Base-by-base conservation (phyloP, 2,329 filamentous ascomycete genomes). In the Claviceps maximensis region DNA sequence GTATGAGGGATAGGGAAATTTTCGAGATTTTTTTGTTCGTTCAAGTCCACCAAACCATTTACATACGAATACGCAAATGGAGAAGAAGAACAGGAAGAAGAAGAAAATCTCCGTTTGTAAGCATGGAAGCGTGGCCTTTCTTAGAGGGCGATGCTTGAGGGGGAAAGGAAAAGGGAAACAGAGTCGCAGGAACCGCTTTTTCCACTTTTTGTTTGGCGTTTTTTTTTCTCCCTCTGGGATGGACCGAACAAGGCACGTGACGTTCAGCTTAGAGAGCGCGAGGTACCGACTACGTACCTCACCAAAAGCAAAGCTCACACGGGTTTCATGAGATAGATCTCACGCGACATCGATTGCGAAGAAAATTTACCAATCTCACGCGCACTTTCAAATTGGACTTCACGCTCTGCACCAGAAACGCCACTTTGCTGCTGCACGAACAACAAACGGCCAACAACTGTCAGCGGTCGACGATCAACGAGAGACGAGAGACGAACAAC, bases 111-210 rank as follows among this genome's bases (percentile, higher is more conserved):
- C 58, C 23, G 58, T 58, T 55, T 56, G 58, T 47, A 49, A 58
- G 58, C 58, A 59, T 59, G 58, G 58, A 59, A 59, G 58, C 58
- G 58, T 54, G 55, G 58, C 58, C 50, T 59, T 59, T 58, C 55
- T 49, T 48, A 55, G 58, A 59, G 58, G 55, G 51, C 55, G 58
- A 50, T 59, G 58, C 58, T 59, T 59, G 51, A 29, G 51, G 46
- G 33, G 54, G 27, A 13, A 47, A 56, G 23, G 44, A 46, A 31
- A 53, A 42, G 33, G 44, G 15, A 46, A 44, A 21, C 21, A 23
- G 33, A 17, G 4, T 21, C n/a, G 21, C 38, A 15, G 21, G 38
- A 40, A 23, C 7, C 21, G 42, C 36, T 2, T 19, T 40, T 49
- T 40, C 47, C 9, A n/a, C 29, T 47, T 50, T 51, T 55, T 50